Conservation (phyloP, 2,329 filamentous ascomycete genomes). For the Pseudocercospora crystallina region DNA sequence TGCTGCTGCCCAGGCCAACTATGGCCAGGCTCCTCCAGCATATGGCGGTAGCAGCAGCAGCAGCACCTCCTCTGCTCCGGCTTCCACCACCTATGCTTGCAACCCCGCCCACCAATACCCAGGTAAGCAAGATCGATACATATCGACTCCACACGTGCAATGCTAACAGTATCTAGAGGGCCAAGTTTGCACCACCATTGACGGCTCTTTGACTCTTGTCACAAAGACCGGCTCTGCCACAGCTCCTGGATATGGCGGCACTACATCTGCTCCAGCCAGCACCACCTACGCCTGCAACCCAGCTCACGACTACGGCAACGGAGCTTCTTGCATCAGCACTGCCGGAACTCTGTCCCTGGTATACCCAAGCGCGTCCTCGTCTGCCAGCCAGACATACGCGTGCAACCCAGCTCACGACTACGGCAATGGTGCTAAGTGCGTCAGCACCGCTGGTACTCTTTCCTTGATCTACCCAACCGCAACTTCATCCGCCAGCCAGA, state of each 20-base stretch:
- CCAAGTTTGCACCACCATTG: constrained; percentile 17
- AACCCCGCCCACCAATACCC: constrained; percentile 20
- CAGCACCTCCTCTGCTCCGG: too few relatives aligned
- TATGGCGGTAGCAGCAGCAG: too few relatives aligned
- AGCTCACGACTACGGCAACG: constrained; percentile 20
- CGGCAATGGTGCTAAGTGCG: too few relatives aligned
- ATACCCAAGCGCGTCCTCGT: constrained; percentile 1
- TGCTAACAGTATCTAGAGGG: constrained; percentile 17
- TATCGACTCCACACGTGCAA: too few relatives aligned
- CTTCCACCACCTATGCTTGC: constrained; percentile 6
- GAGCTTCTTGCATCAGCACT: too few relatives aligned
- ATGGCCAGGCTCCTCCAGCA: too few relatives aligned
- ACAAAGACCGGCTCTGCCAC: constrained; percentile 7
- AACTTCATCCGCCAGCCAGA: not conserved
- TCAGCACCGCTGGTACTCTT: too few relatives aligned
- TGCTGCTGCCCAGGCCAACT: too few relatives aligned
- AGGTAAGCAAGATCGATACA: too few relatives aligned
- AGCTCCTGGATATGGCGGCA: not conserved
- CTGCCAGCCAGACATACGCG: not conserved
- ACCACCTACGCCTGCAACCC: constrained; percentile 15
- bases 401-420: constrained; percentile 17
- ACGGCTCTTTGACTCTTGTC: constrained; percentile 19
- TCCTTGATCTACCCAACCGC: not conserved
- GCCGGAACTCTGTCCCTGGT: not conserved
- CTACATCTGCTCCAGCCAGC: not conserved